Base-by-base conservation (phyloP, 2,329 filamentous ascomycete species). In the Monilinia fructigena region DNA sequence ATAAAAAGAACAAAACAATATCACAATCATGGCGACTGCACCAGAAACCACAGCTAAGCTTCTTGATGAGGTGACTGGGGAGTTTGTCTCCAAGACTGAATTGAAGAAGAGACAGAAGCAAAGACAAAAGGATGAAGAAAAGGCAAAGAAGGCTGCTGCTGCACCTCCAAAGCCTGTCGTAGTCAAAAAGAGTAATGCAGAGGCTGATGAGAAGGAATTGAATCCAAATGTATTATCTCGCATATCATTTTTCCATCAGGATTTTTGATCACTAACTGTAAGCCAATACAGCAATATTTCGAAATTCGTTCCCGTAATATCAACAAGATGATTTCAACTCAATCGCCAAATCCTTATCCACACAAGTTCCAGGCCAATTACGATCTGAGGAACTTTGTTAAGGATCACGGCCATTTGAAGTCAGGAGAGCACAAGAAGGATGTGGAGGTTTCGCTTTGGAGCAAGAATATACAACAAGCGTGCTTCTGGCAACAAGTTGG, bases 41-140 rank as follows among this genome's bases (percentile, higher is more conserved):
- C 70, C 69, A 20, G 74, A 75, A 62, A 47, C 70, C 14, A 38
- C 73, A 65, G 73, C 71, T 38, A 74, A 75, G 58, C 84, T 96
- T 73, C 86, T 95, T 61, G 95, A 99, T 79, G 92, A 96, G 76
- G 92, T 93, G 70, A 98, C 95, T 18, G 95, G 95, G 75, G 95
- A 99, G 82, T 88, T 80, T 79, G 78, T 90, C 68, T 93, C 90
- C 81, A 93, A 93, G 87, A 86, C 88, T 20, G 89, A 93, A 81
- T 83, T 98, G 78, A 99, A 99, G 92, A 94, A 92, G 83, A 89
- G 94, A 75, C 87, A 93, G 82, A 99, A 99, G 91, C 85, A 89
- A 77, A 89, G 94, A 72, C 87, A 94, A 79, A 88, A 86, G 79
- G 93, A 96, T 69, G 90, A 90, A 72, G 91, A 93, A 82, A 97